These are phyloP conservation scores for Alternaria brassicae DNA, from an alignment of 2,329 filamentous ascomycete genomes.

Conservation along the genomic window DNA sequence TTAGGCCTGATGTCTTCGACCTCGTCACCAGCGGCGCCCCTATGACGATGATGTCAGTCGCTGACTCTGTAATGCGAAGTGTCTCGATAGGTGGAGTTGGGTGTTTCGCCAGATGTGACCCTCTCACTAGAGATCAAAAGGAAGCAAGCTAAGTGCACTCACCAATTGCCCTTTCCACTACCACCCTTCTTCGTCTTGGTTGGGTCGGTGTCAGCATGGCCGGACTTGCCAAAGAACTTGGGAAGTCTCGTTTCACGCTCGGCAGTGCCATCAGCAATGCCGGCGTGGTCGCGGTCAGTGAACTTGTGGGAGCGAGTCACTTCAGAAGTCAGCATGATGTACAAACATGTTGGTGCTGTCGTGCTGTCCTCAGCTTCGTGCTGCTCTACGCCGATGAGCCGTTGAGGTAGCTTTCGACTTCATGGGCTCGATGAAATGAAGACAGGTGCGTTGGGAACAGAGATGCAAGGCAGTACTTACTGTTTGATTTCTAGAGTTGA, in stretches of 20 bases:
- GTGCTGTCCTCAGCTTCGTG: neutral
- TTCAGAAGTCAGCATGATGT: conserved; percentile 49
- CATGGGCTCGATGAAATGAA: conserved; percentile 10
- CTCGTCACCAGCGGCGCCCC: conserved; percentile 86
- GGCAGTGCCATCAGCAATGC: conserved; percentile 75
- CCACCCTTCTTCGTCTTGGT: conserved; percentile 98
- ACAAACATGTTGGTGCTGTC: conserved; percentile 6
- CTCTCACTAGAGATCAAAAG: neutral
- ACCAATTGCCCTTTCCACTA: conserved; percentile 93
- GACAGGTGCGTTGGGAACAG: neutral
- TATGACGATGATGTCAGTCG: conserved; percentile 51
- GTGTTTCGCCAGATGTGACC: neutral
- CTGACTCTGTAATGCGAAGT: neutral
- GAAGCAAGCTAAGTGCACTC: conserved; percentile 48
- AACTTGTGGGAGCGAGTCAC: conserved; percentile 98
- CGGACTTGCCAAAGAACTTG: conserved; percentile 91
- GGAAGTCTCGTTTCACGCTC: conserved; percentile 76
- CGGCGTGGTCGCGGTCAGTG: conserved; percentile 90
- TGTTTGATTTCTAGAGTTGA: conserved; percentile 30
- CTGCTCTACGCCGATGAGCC: neutral
- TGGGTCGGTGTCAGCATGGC: conserved; percentile 80
- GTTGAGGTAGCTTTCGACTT: neutral
- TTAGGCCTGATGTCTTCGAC: conserved; percentile 83
- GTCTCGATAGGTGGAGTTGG: neutral
- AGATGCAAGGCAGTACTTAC: conserved; percentile 32